Percentiles rank a stretch among this genome's conserved stretches.
Conservation (phyloP, 2,329 filamentous ascomycete genomes). For the Penicillium sp. region DNA sequence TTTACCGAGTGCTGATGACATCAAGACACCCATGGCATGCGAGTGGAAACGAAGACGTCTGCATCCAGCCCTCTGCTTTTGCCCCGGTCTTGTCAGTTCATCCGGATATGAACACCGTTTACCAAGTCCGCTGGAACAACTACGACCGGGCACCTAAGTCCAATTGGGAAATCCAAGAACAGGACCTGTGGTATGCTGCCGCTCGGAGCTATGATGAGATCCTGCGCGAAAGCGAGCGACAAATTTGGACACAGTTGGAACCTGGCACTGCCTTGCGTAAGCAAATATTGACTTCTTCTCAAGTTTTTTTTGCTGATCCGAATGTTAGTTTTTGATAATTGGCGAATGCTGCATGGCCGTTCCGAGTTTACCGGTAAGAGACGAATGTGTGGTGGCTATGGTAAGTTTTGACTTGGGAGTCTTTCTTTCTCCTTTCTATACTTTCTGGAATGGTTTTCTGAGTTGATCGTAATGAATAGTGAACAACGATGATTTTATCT, state of each 20-base stretch:
- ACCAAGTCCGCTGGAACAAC: conserved; percentile 86
- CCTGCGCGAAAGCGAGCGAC: conserved; percentile 56
- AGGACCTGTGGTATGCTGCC: conserved; percentile 69
- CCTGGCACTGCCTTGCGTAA: conserved; percentile 72
- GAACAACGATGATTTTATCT: conserved; percentile 74
- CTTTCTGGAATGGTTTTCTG: too few relatives aligned
- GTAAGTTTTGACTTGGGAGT: conserved; percentile 53
- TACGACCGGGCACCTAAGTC: conserved; percentile 72
- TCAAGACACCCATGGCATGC: conserved; percentile 69
- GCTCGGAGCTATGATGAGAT: conserved; percentile 68
- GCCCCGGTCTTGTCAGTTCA: conserved; percentile 68
- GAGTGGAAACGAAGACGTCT: conserved; percentile 78
- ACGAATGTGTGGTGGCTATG: conserved; percentile 85
- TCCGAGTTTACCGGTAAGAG: conserved; percentile 75
- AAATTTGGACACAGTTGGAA: conserved; percentile 74
- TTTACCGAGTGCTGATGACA: conserved; percentile 54
- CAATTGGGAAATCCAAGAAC: conserved; percentile 45
- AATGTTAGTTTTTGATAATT: conserved; percentile 80
- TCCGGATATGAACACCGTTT: conserved; percentile 40
- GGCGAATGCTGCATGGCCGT: conserved; percentile 85
- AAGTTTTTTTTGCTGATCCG: neutral
- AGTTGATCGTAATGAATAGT: conserved; percentile 45
- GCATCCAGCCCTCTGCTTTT: conserved; percentile 63
- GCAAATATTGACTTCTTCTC: conserved; percentile 26
- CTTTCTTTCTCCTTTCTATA: too few relatives aligned